phyloP scores from a whole-genome alignment of 495 filamentous ascomycete genomes.

The Amniculicola lignicola region DNA sequence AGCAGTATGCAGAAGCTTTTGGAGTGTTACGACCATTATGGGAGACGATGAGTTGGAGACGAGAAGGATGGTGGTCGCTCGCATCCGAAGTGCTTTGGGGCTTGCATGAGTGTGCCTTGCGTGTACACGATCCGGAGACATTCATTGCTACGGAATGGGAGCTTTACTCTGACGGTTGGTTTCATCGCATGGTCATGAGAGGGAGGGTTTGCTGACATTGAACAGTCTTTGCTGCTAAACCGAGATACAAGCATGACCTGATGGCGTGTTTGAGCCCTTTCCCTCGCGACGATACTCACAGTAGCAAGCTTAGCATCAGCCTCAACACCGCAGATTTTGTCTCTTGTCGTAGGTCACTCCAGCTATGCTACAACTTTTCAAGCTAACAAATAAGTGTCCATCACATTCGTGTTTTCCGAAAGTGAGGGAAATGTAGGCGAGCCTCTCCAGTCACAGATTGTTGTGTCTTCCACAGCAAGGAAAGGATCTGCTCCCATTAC shows the following conservation, averaged over 20 bases:
- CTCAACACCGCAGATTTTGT: slow-evolving; percentile 65
- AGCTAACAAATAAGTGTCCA: slow-evolving; percentile 50
- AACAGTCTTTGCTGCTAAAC: slow-evolving; percentile 53
- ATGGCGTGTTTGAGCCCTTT: slow-evolving; percentile 62
- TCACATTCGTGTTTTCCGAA: slow-evolving; percentile 69
- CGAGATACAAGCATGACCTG: slow-evolving; percentile 71
- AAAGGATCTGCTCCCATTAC: slow-evolving; percentile 58
- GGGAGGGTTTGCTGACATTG: slow-evolving; percentile 2
- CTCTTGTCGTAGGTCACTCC: slow-evolving; percentile 58
- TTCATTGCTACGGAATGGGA: slow-evolving; percentile 83
- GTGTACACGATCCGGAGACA: slow-evolving; percentile 59
- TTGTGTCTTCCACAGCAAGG: slow-evolving; percentile 67
- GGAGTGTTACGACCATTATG: slow-evolving; percentile 67
- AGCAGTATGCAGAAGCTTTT: slow-evolving; percentile 64
- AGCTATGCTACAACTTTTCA: background rate
- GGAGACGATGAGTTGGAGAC: slow-evolving; percentile 69
- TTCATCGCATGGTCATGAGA: background rate
- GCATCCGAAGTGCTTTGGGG: slow-evolving; percentile 71
- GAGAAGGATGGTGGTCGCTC: slow-evolving; percentile 76
- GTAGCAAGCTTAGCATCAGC: slow-evolving; percentile 60
- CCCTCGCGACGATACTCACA: slow-evolving; percentile 36
- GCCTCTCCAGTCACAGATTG: slow-evolving; percentile 65
- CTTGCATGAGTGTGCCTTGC: slow-evolving; percentile 68
- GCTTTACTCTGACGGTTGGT: slow-evolving; percentile 64
- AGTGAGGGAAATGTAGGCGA: slow-evolving; percentile 83